Evolutionary conservation across 371 early-diverging fungal species (phyloP).

Genomic region (Basidiobolus meristosporus): DNA sequence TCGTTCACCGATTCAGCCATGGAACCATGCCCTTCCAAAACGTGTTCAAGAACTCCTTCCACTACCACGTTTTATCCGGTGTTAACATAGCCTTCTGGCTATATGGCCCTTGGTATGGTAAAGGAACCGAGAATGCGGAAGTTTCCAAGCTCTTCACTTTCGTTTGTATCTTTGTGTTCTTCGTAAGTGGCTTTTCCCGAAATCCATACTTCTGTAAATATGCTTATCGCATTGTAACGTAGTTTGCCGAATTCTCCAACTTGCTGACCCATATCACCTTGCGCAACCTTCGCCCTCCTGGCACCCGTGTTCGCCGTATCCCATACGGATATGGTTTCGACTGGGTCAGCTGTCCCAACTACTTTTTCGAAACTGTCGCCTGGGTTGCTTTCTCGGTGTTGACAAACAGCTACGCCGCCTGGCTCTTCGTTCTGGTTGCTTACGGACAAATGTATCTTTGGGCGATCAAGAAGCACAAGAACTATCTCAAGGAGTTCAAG

Average conservation of each 20-base stretch:
- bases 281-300: conserved; percentile 82
- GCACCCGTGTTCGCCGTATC: conserved; percentile 67
- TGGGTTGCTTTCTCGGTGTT: conserved; percentile 64
- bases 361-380: conserved; percentile 73
- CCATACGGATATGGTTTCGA: conserved; percentile 89
- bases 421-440: conserved; percentile 62
- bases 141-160: conserved; percentile 30
- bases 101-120: conserved; percentile 51
- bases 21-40: conserved; percentile 88
- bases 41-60: conserved; percentile 86
- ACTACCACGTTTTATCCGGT: conserved; percentile 87
- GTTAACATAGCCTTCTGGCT: conserved; percentile 68
- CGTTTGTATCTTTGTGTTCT: conserved; percentile 36
- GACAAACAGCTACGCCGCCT: conserved; percentile 56
- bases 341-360: conserved; percentile 81
- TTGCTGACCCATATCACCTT: conserved; percentile 66
- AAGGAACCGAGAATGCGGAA: conserved; percentile 21
- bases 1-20: conserved; percentile 85
- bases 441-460: conserved; percentile 86
- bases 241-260: conserved; percentile 76
- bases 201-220: not conserved
- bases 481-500: conserved; percentile 79
- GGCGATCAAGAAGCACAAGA: conserved; percentile 91
- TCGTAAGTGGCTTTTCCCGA: conserved; percentile 18
- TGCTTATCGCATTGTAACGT: not conserved